Evolutionary conservation across 108 stramenopile species (phyloP), one percentile per base, ranked within the genome.

Genomic region (Skeletonema grethae): DNA sequence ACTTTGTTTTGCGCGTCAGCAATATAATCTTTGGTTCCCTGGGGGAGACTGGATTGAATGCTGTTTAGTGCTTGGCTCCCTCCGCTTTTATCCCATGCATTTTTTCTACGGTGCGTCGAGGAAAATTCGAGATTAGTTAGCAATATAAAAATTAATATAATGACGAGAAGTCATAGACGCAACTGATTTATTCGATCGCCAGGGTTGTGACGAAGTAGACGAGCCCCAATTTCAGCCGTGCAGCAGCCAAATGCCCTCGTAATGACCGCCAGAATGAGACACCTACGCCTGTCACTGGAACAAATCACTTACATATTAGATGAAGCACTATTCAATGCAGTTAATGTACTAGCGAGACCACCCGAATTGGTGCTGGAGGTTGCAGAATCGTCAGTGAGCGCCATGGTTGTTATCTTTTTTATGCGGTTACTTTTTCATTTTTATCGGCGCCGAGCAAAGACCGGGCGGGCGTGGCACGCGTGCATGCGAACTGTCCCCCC

Each of bases 31-130:
- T 89, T 87, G 70, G 94, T 92, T 5, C 87, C 84, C 36, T 92
- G 89, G 58, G 94, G 94, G 57, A 95, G 84, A 16, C 65, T 73
- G 24, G 86, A 86, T 35, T 82, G 75, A 7, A 91, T 71, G 29
- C 65, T 69, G 61, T 73, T 57, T 41, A 95, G 65, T 60, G 82
- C 87, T 57, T 87, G 81, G 71, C 57, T 89, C 41, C 85, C 93
- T 24, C 93, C 93, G 57, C 84, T 85, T 1, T 73, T 65, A 25
- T 95, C 87, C 90, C 90, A 95, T 28, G 84, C 90, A 69, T 90
- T 88, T 71, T 94, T 94, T 30, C 93, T 94, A 63, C 48, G 10
- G 53, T 16, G 5, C 22, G 6, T 1, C 0, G 16, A 36, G 46
- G 66, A 0, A 32, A 35, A 58, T 64, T 15, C 12, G 24, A 24